phyloP scores from a whole-genome alignment of 257 asterid genomes.

The Fraxinus americana region DNA sequence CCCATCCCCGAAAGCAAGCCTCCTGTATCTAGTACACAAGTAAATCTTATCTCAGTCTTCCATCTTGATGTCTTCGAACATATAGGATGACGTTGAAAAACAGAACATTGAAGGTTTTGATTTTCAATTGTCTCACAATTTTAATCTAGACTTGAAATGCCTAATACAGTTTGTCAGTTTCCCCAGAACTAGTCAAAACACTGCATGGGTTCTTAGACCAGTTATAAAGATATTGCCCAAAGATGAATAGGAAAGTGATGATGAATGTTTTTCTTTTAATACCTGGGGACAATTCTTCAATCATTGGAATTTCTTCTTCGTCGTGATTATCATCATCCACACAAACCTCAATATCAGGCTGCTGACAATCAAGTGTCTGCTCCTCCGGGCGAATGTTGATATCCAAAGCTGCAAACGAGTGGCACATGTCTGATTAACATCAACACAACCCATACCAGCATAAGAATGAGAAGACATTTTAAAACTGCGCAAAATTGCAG shows the following conservation, averaged over 20 bases:
- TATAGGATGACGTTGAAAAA: not conserved
- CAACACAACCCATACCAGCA: constrained; percentile 50
- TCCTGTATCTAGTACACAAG: not conserved
- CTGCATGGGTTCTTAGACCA: not conserved
- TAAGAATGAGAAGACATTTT: constrained; percentile 41
- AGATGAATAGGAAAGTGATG: constrained; percentile 4
- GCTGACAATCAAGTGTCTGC: constrained; percentile 66
- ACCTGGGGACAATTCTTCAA: constrained; percentile 81
- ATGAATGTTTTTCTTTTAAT: constrained; percentile 7
- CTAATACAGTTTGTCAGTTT: not conserved
- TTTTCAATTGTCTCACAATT: not conserved
- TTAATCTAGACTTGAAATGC: not conserved
- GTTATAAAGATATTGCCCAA: not conserved
- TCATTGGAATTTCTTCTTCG: constrained; percentile 68
- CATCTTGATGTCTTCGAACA: not conserved
- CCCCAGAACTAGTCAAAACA: not conserved
- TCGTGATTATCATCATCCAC: constrained; percentile 64
- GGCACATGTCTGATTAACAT: constrained; percentile 85
- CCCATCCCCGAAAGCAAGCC: not conserved
- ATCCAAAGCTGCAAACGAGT: constrained; percentile 98
- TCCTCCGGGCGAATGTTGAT: constrained; percentile 74
- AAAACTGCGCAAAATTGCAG: constrained; percentile 23
- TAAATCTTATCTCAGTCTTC: not conserved
- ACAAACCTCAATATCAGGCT: constrained; percentile 62
- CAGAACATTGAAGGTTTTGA: not conserved